Evolutionary conservation across 768 basidiomycete genomes (phyloP), one percentile per base, ranked within the genome.

Genomic region (Baorangia bicolor): DNA sequence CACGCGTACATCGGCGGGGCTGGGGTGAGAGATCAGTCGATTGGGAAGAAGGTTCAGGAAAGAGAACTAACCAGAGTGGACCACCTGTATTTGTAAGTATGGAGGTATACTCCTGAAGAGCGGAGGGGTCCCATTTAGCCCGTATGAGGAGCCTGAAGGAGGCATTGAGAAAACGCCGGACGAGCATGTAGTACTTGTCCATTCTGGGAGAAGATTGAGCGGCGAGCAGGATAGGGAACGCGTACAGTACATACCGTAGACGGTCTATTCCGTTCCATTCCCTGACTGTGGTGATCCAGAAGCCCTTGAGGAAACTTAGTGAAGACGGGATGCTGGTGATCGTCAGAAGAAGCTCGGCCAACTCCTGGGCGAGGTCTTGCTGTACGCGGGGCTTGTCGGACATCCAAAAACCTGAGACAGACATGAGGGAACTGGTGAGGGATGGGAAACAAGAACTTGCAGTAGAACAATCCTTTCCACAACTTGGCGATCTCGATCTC

Each of bases 401-500:
- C 94, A 98, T 98, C 95, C 96, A 99, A 74, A 94, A 98, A 69
- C 96, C 95, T 97, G 38, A 5, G 4, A 28, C 0, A 38, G 28
- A 35, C 14, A 8, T 64, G 55, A 60, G 35, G 44, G 8, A n/a
- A 18, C 4, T 31, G 43, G 27, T 3, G 33, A 21, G 27, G 23
- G 6, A 40, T 25, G 20, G 23, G 16, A 14, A 38, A 18, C 8
- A 45, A 25, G 33, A 6, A 72, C 85, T 60, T 59, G 94, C 95
- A 97, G 72, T 96, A 99, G 71, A 96, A 99, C 48, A 98, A 82
- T 1, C 95, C 96, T 71, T 99, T 98, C 96, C 96, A 98, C 30
- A 98, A 71, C 72, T 94, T 96, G 58, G 84, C 81, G 86, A 97
- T 88, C 65, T 98, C 94, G 28, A 77, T 55, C 53, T 87, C 83